Evolutionary conservation across 176 grass and related monocot species (phyloP), one percentile per base, ranked within the genome.

Genomic region (Raddia distichophylla): DNA sequence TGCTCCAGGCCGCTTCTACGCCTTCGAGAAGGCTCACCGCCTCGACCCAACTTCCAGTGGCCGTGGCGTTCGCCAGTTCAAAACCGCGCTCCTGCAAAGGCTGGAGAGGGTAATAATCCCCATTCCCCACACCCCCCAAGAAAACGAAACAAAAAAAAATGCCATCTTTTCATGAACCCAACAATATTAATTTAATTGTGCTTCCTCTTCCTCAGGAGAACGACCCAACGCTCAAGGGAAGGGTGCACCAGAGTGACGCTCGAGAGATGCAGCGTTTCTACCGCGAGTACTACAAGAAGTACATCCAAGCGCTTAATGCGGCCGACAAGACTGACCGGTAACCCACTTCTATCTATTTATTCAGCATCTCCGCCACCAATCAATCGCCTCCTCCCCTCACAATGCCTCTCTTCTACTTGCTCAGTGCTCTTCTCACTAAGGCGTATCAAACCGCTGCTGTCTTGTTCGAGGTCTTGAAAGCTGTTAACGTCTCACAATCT

Each of bases 381-480:
- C 45, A 22, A 27, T 27, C 27, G 27, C 27, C 10, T 72, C 53
- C 80, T 54, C 32, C 16, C 33, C 1, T 86, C 9, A 67, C 7
- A 57, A 18, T 73, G 43, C 4, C 37, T 66, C 3, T 56, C 7
- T 52, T 74, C 51, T 27, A 6, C 49, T 62, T 51, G 32, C 42
- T 14, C 82, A 99, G 96, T 77, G 96, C 96, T 1, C 85, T 93
- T 71, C 92, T 99, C 80, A 99, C 93, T 0, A 95, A 99, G 78
- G 93, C 96, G 3, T 99, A 99, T 73, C 96, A 99, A 86, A 99
- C 93, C 0, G 96, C 93, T 8, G 93, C 96, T 46, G 93, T 95
- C 73, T 66, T 99, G 69, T 99, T 99, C 10, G 96, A 99, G 88
- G 96, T 99, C 84, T 81, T 99, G 84, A 93, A 74, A 79, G 96